These are phyloP conservation scores for Chaetothyriales sp. DNA, from an alignment of 2,329 filamentous ascomycete genomes.

Conservation along the genomic window DNA sequence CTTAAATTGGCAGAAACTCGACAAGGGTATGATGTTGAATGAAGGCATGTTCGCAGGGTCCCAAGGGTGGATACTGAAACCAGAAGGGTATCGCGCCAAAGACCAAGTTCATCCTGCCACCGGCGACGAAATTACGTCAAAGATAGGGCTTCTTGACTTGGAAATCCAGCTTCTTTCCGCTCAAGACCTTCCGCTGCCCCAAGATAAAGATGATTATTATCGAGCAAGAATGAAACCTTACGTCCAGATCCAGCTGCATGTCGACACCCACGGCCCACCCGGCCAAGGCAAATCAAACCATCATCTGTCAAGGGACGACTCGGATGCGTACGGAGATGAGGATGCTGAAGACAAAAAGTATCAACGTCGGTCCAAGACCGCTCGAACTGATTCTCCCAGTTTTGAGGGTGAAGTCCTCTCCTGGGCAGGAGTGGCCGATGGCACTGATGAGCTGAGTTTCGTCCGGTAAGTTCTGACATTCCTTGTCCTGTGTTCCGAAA, in stretches of 20 bases:
- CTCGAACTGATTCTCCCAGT: slow-evolving; percentile 48
- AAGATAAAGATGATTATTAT: slow-evolving; percentile 26
- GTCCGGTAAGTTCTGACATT: slow-evolving; percentile 44
- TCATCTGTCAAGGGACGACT: slow-evolving; percentile 36
- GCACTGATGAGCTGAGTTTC: slow-evolving; percentile 59
- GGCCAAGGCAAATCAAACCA: slow-evolving; percentile 28
- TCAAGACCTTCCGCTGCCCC: slow-evolving; percentile 58
- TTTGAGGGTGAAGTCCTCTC: slow-evolving; percentile 48
- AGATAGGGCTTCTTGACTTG: slow-evolving; percentile 48
- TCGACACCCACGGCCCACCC: slow-evolving; percentile 45
- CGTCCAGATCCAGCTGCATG: slow-evolving; percentile 67
- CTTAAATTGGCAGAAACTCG: slow-evolving; percentile 84
- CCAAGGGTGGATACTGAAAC: slow-evolving; percentile 75
- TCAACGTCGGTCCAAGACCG: slow-evolving; percentile 45
- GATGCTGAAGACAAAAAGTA: slow-evolving; percentile 24
- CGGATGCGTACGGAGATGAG: slow-evolving; percentile 14
- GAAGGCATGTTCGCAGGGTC: slow-evolving; percentile 79
- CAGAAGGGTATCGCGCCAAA: slow-evolving; percentile 51
- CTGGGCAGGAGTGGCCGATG: slow-evolving; percentile 42
- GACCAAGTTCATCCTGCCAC: slow-evolving; percentile 11
- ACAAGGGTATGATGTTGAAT: slow-evolving; percentile 92
- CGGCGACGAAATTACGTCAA: slow-evolving; percentile 26
- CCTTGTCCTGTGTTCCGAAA: not conserved
- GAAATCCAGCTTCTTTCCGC: slow-evolving; percentile 62
- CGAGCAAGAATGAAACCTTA: slow-evolving; percentile 52